phyloP scores from a whole-genome alignment of 2,329 filamentous ascomycete species.

The Neopestalotiopsis sp. region DNA sequence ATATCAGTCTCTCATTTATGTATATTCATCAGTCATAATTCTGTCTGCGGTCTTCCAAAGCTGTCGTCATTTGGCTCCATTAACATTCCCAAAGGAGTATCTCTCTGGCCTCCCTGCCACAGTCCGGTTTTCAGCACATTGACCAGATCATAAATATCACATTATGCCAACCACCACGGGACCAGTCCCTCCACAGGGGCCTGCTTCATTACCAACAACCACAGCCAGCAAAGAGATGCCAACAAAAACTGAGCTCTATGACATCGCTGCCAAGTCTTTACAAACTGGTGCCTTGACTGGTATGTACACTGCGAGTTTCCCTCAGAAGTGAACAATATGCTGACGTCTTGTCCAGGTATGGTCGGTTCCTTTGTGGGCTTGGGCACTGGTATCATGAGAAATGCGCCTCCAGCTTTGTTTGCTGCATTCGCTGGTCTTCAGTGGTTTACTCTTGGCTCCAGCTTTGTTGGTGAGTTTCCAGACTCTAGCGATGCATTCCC shows the following conservation, averaged over 20 bases:
- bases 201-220: neutral
- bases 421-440: constrained; percentile 76
- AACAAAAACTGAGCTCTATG: constrained; percentile 28
- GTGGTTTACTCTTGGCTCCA: constrained; percentile 79
- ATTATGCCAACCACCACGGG: neutral
- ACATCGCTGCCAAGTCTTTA: constrained; percentile 34
- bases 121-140: neutral
- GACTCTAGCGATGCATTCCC: constrained; percentile 20
- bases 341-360: constrained; percentile 44
- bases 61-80: too few species aligned
- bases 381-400: constrained; percentile 73
- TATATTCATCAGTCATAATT: too few species aligned
- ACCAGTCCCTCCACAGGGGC: constrained; percentile 7
- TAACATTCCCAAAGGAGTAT: too few species aligned
- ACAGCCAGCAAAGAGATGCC: constrained; percentile 28
- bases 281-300: constrained; percentile 35
- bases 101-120: neutral
- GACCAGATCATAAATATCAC: neutral
- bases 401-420: constrained; percentile 71
- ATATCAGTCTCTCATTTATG: too few species aligned
- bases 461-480: constrained; percentile 71
- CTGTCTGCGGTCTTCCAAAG: too few species aligned
- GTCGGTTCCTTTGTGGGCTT: constrained; percentile 70
- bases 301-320: constrained; percentile 20
- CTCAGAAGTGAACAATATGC: constrained; percentile 33